A percentile compares a stretch with the other conserved stretches of the same genome.
Conservation (phyloP, 2,329 filamentous ascomycete species). For the Colletotrichum sp. region DNA sequence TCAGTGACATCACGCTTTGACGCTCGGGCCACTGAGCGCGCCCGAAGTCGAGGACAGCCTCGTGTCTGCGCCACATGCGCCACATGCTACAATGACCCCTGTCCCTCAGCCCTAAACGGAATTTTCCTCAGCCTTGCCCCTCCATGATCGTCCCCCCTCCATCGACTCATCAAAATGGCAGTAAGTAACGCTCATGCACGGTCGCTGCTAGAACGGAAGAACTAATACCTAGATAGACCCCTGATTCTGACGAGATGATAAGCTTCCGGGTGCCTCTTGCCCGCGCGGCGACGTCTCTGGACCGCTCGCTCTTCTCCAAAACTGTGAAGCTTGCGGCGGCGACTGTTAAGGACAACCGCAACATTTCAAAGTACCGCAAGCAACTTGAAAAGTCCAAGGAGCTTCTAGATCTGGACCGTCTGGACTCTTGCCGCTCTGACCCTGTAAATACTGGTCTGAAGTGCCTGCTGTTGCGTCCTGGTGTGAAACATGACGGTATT, state of each 20-base stretch:
- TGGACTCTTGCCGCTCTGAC: conserved; percentile 68
- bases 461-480: conserved; percentile 64
- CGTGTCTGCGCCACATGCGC: background rate
- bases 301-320: conserved; percentile 83
- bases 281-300: conserved; percentile 79
- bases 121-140: conserved; percentile 33
- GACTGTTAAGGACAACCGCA: conserved; percentile 73
- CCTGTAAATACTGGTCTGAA: conserved; percentile 66
- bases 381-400: conserved; percentile 70
- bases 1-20: conserved; percentile 3
- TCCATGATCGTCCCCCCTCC: conserved; percentile 4
- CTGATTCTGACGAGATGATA: conserved; percentile 49
- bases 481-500: conserved; percentile 58
- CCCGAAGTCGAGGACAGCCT: background rate
- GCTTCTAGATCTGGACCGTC: conserved; percentile 66
- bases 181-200: conserved; percentile 10
- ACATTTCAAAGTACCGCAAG: conserved; percentile 75
- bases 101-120: conserved; percentile 17
- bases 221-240: background rate
- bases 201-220: no score
- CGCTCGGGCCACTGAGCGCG: background rate
- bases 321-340: conserved; percentile 80
- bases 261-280: conserved; percentile 81
- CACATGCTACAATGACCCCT: background rate
- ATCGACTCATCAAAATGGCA: conserved; percentile 20